Conservation (phyloP, 2,329 filamentous ascomycete species). For the Aureobasidium sp. region DNA sequence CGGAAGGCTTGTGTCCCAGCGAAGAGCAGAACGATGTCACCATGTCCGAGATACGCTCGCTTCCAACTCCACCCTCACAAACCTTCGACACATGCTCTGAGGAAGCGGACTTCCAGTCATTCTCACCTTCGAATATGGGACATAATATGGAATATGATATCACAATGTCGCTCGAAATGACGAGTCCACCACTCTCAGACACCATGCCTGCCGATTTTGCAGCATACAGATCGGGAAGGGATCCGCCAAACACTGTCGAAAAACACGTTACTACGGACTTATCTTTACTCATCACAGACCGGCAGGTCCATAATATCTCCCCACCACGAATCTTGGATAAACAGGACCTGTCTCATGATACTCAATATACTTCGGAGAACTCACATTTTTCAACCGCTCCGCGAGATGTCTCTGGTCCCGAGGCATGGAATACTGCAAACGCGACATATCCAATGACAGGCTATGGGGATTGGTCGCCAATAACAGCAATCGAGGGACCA, state of each 20-base stretch:
- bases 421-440: not conserved
- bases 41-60: not conserved
- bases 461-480: not conserved
- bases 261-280: too few species aligned
- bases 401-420: not conserved
- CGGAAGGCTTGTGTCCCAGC: not conserved
- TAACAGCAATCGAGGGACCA: not conserved
- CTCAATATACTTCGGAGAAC: not conserved
- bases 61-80: not conserved
- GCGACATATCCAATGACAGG: not conserved
- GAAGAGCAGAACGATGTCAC: not conserved
- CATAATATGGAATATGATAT: not conserved
- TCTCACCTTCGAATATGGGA: not conserved
- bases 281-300: too few species aligned
- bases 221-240: too few species aligned
- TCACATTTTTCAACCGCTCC: not conserved
- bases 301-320: too few species aligned
- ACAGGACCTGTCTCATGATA: too few species aligned
- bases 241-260: too few species aligned
- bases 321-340: too few species aligned
- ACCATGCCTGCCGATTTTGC: too few species aligned
- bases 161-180: not conserved
- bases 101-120: not conserved
- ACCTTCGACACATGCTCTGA: not conserved
- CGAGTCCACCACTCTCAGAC: too few species aligned